Evolutionary conservation across 108 stramenopile genomes (phyloP), one percentile per base, ranked within the genome.

Genomic region (Cyclostephanos invisitatus): DNA sequence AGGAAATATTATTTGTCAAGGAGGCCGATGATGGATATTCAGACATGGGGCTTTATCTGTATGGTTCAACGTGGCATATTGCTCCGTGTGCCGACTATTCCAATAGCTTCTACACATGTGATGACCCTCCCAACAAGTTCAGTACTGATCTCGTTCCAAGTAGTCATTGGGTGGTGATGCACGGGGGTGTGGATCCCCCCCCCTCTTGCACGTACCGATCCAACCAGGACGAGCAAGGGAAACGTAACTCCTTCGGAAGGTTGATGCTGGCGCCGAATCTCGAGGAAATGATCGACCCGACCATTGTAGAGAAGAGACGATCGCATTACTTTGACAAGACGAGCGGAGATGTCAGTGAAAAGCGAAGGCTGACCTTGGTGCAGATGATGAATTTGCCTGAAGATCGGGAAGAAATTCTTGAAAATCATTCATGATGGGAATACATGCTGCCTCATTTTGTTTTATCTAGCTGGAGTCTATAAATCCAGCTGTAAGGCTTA

Each of bases 1-100:
- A 79, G 38, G 78, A 79, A 37, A 73, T 79, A 21, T 53, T 79
- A 8, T 79, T 79, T 56, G 67, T 79, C 1, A 79, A 79, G 38
- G 78, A 79, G 35, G 78, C 78, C 54, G 71, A 68, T 27, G 78
- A 79, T 68, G 78, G 78, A 18, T 72, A 62, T 32, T 72, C 71
- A 32, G 78, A 79, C 50, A 62, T 73, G 38, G 78, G 78, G 12
- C 42, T 79, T 29, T 79, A 68, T 50, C 78, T 79, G 20, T 79
- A 65, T 27, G 59, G 64, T 7, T 25, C 61, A 20, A 67, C 63
- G 38, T 79, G 78, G 78, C 64, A 73, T 27, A 79, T 79, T 40
- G 78, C 78, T 29, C 68, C 73, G 78, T 79, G 78, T 49, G 70
- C 72, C 32, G 78, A 79, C 63, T 79, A 73, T 54, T 79, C 78